Base-by-base conservation (phyloP, 2,329 filamentous ascomycete genomes). In the Neofusicoccum sp. region DNA sequence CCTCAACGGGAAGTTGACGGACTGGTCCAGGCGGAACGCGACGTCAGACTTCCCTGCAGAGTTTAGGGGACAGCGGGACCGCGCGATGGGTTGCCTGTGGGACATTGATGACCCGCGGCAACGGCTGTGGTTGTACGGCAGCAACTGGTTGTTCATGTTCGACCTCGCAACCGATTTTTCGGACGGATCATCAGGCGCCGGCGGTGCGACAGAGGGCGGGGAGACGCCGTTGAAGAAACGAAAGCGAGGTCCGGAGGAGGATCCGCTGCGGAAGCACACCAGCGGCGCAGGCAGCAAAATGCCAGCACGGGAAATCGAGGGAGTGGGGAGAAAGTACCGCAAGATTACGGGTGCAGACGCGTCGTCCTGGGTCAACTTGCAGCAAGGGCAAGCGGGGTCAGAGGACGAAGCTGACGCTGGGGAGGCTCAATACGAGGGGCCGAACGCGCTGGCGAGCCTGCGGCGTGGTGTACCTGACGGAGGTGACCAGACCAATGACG, bases 141-240 rank as follows among this genome's bases (percentile, higher is more conserved):
- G 87, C 44, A 88, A 86, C 1, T 98, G 93, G 84, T 77, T 99
- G 29, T 93, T 91, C 79, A 98, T 98, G 93, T 86, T 99, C 65
- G 93, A 98, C 74, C 80, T 96, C 34, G 85, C 85, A 22, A 84
- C 85, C 70, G 89, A 97, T 74, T 83, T 95, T 54, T 3, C 76
- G 74, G 29, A 72, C 72, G 52, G 47, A 33, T 44, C 44, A 44
- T 45, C 37, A 33, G 48, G n/a, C 22, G 59, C 45, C 43, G 65
- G 64, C 61, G 61, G 66, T 63, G 56, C 37, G 50, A 61, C 56
- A 44, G 52, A 43, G 14, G 62, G 65, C 36, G 64, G 66, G 65
- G 73, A 76, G 66, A 52, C 69, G 68, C 64, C 68, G 65, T 56
- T 59, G 56, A 72, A 65, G 63, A 67, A 73, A 66, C 56, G 71